Conservation (phyloP, 495 filamentous ascomycete species). For the Pseudevernia furfuracea region DNA sequence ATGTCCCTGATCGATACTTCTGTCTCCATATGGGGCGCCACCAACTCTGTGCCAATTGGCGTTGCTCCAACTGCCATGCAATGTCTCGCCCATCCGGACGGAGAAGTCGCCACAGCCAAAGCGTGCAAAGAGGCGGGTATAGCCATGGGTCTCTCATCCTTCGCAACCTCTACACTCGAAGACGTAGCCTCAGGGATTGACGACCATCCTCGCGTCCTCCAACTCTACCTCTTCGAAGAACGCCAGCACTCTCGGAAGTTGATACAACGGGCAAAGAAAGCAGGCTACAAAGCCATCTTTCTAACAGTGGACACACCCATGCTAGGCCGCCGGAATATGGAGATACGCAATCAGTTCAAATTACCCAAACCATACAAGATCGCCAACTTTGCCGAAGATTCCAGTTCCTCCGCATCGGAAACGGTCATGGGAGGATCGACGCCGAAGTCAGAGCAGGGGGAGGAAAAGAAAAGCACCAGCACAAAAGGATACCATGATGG, state of each 20-base stretch:
- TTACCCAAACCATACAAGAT: conserved; percentile 34
- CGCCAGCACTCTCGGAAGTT: conserved; percentile 37
- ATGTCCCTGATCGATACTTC: conserved; percentile 44
- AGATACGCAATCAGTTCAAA: conserved; percentile 40
- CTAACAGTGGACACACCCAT: conserved; percentile 35
- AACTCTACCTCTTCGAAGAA: conserved; percentile 40
- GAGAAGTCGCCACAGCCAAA: conserved; percentile 50
- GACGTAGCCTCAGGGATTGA: conserved; percentile 40
- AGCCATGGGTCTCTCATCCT: conserved; percentile 49
- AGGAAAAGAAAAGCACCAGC: conserved; percentile 20
- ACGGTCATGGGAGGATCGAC: conserved; percentile 26
- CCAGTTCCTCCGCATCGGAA: conserved; percentile 17
- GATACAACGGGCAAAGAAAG: conserved; percentile 38
- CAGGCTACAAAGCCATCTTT: conserved; percentile 33
- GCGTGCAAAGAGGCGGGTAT: conserved; percentile 38
- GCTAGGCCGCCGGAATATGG: conserved; percentile 34
- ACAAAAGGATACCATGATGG: conserved; percentile 26
- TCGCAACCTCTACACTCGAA: conserved; percentile 44
- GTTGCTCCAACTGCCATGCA: conserved; percentile 42
- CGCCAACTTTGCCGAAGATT: conserved; percentile 30
- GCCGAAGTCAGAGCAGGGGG: conserved; percentile 3
- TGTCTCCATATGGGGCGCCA: conserved; percentile 39
- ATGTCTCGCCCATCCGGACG: conserved; percentile 64
- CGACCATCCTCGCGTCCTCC: conserved; percentile 41
- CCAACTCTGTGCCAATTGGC: conserved; percentile 34